Evolutionary conservation across 352 stramenopile species (phyloP).

Genomic region (Thraustotheca clavata): DNA sequence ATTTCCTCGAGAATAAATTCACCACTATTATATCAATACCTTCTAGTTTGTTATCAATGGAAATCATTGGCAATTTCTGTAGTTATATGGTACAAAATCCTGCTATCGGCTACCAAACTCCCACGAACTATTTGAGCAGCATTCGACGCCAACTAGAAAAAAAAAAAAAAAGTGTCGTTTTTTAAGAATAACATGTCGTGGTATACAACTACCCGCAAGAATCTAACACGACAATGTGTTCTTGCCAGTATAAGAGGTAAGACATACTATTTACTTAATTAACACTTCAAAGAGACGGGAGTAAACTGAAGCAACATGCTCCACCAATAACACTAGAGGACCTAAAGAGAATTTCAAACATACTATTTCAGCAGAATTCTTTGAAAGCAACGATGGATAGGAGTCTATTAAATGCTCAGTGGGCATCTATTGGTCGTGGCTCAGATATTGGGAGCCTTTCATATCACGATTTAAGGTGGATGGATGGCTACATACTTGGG

Average conservation of each 20-base stretch:
- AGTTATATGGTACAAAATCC: not conserved
- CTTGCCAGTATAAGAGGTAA: constrained; percentile 3
- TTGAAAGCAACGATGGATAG: not conserved
- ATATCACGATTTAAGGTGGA: not conserved
- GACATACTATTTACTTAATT: not conserved
- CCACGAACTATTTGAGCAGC: not conserved
- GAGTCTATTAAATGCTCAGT: not conserved
- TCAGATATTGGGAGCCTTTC: not conserved
- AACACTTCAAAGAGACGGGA: not conserved
- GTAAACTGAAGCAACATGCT: constrained; percentile 10
- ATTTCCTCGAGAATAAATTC: not conserved
- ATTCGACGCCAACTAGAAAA: constrained; percentile 6
- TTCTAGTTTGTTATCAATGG: not conserved
- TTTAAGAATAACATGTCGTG: not conserved
- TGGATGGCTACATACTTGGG: not conserved
- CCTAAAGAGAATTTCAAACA: not conserved
- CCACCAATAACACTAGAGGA: not conserved
- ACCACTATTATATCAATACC: not conserved
- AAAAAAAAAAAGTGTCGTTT: not conserved
- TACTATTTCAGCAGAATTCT: not conserved
- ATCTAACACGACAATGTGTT: not conserved
- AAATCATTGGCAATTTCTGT: not conserved
- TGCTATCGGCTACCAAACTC: not conserved
- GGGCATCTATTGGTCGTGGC: not conserved
- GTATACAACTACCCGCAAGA: not conserved